A percentile compares a stretch with the other conserved stretches of the same genome.
Evolutionary conservation across 768 basidiomycete species (phyloP).

Genomic region (Dacryopinax primogenitus): DNA sequence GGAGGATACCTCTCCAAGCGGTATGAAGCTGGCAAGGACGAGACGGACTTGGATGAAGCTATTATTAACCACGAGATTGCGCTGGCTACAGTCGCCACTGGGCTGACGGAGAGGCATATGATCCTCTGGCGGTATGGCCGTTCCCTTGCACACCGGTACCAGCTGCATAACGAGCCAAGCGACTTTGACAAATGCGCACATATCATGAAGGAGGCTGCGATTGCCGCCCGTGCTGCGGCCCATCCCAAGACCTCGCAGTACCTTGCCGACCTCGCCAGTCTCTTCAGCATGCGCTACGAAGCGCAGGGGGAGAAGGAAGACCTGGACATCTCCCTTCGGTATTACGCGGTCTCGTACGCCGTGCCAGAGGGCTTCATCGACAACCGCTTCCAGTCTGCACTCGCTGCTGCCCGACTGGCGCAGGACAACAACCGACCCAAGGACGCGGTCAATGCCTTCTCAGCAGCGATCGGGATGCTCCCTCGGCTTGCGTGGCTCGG

Average conservation of each 20-base stretch:
- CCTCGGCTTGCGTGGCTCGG: not conserved
- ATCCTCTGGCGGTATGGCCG: not conserved
- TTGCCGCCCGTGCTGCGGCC: not conserved
- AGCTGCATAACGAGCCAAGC: not conserved
- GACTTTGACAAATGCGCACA: not conserved
- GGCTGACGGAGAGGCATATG: not conserved
- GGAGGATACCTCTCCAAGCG: not conserved
- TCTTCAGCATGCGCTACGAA: not conserved
- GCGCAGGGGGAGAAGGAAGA: not conserved
- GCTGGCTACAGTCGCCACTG: not conserved
- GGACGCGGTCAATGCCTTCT: not conserved
- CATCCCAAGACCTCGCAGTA: not conserved
- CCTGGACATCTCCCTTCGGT: not conserved
- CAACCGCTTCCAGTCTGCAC: not conserved
- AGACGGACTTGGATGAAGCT: not conserved
- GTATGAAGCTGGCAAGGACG: not conserved
- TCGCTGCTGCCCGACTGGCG: not conserved
- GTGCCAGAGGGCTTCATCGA: conserved; percentile 2
- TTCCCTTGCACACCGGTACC: not conserved
- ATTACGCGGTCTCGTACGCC: not conserved
- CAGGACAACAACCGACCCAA: not conserved
- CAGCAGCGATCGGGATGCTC: not conserved
- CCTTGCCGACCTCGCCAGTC: not conserved
- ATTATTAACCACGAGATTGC: not conserved
- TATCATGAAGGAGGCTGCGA: not conserved